phyloP scores from a whole-genome alignment of 1,284 basidiomycete species.

The Stygiomarasmius scandens region DNA sequence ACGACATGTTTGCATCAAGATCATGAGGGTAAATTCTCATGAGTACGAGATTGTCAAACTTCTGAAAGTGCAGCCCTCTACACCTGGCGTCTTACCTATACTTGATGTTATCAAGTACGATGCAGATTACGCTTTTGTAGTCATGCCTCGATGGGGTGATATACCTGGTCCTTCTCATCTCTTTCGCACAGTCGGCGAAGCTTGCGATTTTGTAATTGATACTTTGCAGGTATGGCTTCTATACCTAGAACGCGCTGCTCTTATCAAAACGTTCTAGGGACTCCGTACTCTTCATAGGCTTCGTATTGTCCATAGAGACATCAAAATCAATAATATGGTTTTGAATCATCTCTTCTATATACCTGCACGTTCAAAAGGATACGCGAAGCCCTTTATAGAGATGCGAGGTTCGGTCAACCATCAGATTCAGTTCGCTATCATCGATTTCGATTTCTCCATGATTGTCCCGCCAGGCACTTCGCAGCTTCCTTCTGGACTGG shows the following conservation, averaged over 20 bases:
- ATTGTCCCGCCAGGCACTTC: conserved; percentile 4
- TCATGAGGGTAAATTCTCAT: conserved; percentile 6
- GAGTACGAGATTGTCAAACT: conserved; percentile 6
- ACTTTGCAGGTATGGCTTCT: conserved; percentile 1
- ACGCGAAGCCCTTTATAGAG: background rate
- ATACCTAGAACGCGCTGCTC: background rate
- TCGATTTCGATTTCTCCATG: conserved; percentile 14
- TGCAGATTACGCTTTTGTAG: conserved; percentile 8
- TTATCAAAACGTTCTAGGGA: background rate
- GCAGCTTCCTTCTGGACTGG: conserved; percentile 4
- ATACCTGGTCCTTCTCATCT: conserved; percentile 9
- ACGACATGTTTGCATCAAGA: conserved; percentile 10
- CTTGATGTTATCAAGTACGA: conserved; percentile 11
- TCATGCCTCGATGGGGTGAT: conserved; percentile 14
- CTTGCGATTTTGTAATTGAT: conserved; percentile 5
- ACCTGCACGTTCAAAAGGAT: conserved; percentile 2
- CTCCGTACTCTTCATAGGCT: conserved; percentile 9
- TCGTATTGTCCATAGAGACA: conserved; percentile 11
- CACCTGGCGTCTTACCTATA: conserved; percentile 8
- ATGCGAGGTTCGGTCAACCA: conserved; percentile 5
- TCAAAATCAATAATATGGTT: conserved; percentile 12
- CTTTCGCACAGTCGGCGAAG: conserved; percentile 4
- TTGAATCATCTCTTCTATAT: conserved; percentile 10
- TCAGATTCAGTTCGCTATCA: conserved; percentile 7
- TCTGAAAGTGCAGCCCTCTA: background rate